Percentiles rank a stretch among this genome's conserved stretches.
phyloP scores from a whole-genome alignment of 116 monocot genomes.

The Iris pallida region DNA sequence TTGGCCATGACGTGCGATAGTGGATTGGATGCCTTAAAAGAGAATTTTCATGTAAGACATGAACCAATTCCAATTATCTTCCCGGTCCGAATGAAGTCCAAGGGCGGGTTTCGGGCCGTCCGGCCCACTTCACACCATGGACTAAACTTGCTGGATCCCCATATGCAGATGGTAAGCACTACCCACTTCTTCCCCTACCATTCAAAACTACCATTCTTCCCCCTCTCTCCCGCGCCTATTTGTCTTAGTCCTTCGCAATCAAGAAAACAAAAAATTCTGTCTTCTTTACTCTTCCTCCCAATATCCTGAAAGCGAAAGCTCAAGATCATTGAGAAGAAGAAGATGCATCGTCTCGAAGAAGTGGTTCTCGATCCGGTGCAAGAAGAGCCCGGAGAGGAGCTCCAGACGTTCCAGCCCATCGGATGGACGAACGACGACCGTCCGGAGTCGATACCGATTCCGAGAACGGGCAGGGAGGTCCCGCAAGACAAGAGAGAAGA shows the following conservation, averaged over 20 bases:
- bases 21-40: no score
- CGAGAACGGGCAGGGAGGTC: background rate
- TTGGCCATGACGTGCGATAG: no score
- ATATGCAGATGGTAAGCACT: background rate
- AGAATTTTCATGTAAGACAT: no score
- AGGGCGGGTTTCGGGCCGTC: no score
- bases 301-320: background rate
- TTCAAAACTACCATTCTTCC: slow-evolving; percentile 10
- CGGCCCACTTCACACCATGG: no score
- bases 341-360: background rate
- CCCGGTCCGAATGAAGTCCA: no score
- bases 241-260: background rate
- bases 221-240: background rate
- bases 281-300: background rate
- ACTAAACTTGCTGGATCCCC: background rate
- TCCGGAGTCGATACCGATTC: background rate
- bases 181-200: background rate
- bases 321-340: background rate
- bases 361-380: background rate
- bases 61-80: no score
- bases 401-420: slow-evolving; percentile 14
- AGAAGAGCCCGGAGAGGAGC: slow-evolving; percentile 15
- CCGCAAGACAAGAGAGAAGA: background rate
- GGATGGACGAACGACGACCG: background rate
- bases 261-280: background rate